Conservation (phyloP, 345 rosid genomes). For the Physaria fendleri region DNA sequence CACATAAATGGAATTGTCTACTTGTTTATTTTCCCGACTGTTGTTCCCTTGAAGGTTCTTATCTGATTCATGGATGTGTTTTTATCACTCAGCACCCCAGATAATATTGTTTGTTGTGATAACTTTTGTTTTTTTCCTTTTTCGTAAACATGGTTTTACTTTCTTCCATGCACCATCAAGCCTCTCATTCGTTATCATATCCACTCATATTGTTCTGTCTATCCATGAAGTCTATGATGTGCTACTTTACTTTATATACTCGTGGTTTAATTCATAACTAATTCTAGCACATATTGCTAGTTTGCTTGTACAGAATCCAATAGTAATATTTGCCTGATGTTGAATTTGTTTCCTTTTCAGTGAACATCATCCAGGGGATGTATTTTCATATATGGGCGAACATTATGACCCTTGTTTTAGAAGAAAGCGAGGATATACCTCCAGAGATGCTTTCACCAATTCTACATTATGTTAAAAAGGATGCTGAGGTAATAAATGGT, state of each 20-base stretch:
- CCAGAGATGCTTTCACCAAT: conserved; percentile 69
- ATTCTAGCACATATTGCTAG: not conserved
- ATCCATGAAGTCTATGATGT: not conserved
- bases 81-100: too few relatives aligned
- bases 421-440: conserved; percentile 92
- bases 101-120: too few relatives aligned
- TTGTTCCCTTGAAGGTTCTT: not conserved
- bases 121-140: too few relatives aligned
- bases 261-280: not conserved
- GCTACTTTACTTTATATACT: not conserved
- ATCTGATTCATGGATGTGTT: not conserved
- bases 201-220: too few relatives aligned
- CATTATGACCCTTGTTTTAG: conserved; percentile 80
- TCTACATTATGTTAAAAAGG: conserved; percentile 51
- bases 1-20: not conserved
- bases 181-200: not conserved
- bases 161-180: too few relatives aligned
- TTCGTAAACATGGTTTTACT: too few relatives aligned
- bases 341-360: conserved; percentile 36
- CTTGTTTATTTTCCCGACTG: conserved; percentile 4
- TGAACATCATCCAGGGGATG: conserved; percentile 65
- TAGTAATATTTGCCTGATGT: not conserved
- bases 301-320: conserved; percentile 1
- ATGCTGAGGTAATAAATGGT: conserved; percentile 49
- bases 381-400: conserved; percentile 80